phyloP scores from a whole-genome alignment of 208 protist species.

The Trypanosoma platydactyli region DNA sequence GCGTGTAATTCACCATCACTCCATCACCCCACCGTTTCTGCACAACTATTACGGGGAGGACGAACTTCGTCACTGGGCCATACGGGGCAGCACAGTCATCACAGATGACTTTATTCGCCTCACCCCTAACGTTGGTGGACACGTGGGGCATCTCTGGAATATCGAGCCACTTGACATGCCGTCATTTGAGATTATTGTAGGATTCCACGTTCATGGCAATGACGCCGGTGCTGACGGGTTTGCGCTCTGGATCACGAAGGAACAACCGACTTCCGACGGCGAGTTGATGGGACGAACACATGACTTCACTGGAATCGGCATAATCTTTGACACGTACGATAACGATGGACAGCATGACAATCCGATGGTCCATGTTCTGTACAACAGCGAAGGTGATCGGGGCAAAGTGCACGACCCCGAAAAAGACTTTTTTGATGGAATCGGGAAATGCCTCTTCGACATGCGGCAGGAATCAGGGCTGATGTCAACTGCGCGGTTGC shows the following conservation, averaged over 20 bases:
- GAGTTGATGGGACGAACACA: conserved; percentile 56
- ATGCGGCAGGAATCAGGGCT: conserved; percentile 37
- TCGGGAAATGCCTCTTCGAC: conserved; percentile 58
- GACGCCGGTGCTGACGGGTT: conserved; percentile 69
- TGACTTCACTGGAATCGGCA: conserved; percentile 74
- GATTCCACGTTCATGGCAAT: conserved; percentile 58
- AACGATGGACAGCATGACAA: conserved; percentile 83
- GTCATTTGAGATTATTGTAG: conserved; percentile 80
- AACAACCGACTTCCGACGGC: conserved; percentile 36
- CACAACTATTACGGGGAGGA: conserved; percentile 71
- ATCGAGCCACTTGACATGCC: conserved; percentile 68
- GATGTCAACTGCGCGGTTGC: conserved; percentile 54
- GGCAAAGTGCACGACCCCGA: conserved; percentile 37
- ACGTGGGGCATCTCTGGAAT: conserved; percentile 80
- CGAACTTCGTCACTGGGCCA: conserved; percentile 75
- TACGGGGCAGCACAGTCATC: conserved; percentile 72
- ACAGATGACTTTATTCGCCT: conserved; percentile 86
- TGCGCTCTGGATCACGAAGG: conserved; percentile 71
- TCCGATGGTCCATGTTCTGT: conserved; percentile 69
- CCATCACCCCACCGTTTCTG: conserved; percentile 72
- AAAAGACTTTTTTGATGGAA: conserved; percentile 60
- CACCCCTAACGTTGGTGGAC: conserved; percentile 49
- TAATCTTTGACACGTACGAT: conserved; percentile 90
- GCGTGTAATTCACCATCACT: conserved; percentile 68
- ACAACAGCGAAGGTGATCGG: conserved; percentile 32